These are phyloP conservation scores for Platismatia glauca DNA, from an alignment of 495 filamentous ascomycete species.

Conservation along the genomic window DNA sequence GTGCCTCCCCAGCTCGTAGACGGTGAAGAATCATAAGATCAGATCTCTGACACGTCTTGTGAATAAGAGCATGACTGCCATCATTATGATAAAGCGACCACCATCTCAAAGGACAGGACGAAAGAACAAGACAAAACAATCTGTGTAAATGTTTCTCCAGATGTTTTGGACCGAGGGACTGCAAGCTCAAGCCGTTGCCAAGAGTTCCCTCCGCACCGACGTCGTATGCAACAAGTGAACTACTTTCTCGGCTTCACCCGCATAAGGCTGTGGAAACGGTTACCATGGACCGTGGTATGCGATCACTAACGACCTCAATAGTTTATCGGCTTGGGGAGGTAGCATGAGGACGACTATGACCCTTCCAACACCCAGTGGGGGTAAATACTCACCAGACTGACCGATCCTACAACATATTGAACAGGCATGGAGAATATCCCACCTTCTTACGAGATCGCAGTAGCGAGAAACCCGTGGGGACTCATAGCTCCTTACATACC, in stretches of 20 bases:
- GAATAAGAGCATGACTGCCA: too few relatives aligned
- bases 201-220: not conserved
- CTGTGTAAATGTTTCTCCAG: too few relatives aligned
- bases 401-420: not conserved
- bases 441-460: conserved; percentile 52
- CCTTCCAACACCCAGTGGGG: not conserved
- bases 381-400: not conserved
- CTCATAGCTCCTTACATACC: conserved; percentile 54
- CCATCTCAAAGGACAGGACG: too few relatives aligned
- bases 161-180: too few relatives aligned
- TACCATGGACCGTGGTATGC: not conserved
- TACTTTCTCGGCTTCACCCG: not conserved
- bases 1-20: not conserved
- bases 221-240: not conserved
- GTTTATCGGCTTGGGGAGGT: not conserved
- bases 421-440: conserved; percentile 44
- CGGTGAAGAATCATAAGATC: too few relatives aligned
- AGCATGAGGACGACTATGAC: not conserved
- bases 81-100: too few relatives aligned
- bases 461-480: conserved; percentile 50
- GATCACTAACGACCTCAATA: not conserved
- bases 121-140: too few relatives aligned
- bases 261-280: not conserved
- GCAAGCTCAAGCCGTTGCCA: too few relatives aligned
- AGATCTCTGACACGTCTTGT: too few relatives aligned